Conservation (phyloP, 352 stramenopile species). For the Pythium grandisporangium region DNA sequence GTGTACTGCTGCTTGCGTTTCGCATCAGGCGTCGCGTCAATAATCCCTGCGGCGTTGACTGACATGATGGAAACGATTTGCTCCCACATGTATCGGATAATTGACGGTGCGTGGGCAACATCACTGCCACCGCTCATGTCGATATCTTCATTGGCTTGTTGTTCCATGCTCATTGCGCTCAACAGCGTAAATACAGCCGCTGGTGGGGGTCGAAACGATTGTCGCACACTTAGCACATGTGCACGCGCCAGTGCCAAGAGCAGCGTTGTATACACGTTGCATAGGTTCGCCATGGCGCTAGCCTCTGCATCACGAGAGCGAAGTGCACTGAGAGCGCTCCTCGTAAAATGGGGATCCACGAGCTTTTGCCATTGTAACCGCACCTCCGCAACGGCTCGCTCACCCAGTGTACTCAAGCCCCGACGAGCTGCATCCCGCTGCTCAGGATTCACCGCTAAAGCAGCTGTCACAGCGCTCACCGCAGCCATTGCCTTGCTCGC, state of each 20-base stretch:
- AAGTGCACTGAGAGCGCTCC: too few species aligned
- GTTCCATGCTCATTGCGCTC: slow-evolving; percentile 34
- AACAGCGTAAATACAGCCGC: slow-evolving; percentile 35
- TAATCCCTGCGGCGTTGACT: too few species aligned
- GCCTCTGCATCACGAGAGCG: too few species aligned
- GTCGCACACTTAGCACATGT: slow-evolving; percentile 34
- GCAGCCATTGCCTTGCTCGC: not conserved
- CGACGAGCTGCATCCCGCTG: slow-evolving; percentile 11
- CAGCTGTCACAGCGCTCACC: not conserved
- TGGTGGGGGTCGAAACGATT: slow-evolving; percentile 34
- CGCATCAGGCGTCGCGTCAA: slow-evolving; percentile 8
- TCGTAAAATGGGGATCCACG: too few species aligned
- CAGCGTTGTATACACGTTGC: slow-evolving; percentile 24
- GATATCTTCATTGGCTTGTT: slow-evolving; percentile 1
- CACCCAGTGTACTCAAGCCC: too few species aligned
- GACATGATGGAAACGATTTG: too few species aligned
- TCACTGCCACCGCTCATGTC: too few species aligned
- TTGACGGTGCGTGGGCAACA: too few species aligned
- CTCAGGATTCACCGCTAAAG: slow-evolving; percentile 3
- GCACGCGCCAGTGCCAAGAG: slow-evolving; percentile 26
- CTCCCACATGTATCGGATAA: too few species aligned
- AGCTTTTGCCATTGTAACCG: too few species aligned
- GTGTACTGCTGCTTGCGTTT: not conserved
- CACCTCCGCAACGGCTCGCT: slow-evolving; percentile 3
- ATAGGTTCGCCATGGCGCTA: slow-evolving; percentile 18